Evolutionary conservation across 345 rosid genomes (phyloP).

Genomic region (Ceriops tagal): DNA sequence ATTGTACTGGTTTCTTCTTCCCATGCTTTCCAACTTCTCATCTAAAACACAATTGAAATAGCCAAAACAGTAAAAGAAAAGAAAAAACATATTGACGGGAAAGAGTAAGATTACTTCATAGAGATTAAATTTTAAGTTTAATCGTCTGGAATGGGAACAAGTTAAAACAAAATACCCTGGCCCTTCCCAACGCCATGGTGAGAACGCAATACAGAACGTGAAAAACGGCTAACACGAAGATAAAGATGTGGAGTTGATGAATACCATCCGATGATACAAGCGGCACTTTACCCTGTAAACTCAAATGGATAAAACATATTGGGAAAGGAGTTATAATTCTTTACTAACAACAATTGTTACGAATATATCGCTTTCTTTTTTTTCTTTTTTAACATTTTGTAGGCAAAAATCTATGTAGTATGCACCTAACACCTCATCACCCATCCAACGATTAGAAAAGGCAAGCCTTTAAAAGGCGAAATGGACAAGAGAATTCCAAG

Average conservation of each 20-base stretch:
- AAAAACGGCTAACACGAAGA: conserved; percentile 38
- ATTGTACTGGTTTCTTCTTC: conserved; percentile 27
- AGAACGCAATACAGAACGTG: conserved; percentile 36
- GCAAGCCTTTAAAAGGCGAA: too few species aligned
- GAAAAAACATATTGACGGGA: too few species aligned
- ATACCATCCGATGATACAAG: conserved; percentile 34
- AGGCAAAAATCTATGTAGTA: too few species aligned
- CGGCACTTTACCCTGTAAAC: conserved; percentile 33
- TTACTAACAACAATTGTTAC: too few species aligned
- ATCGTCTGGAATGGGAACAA: background rate
- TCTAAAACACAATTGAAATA: conserved; percentile 1
- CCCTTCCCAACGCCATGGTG: conserved; percentile 37
- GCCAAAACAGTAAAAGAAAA: too few species aligned
- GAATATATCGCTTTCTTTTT: too few species aligned
- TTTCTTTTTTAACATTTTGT: too few species aligned
- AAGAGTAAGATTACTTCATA: too few species aligned
- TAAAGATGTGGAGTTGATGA: conserved; percentile 43
- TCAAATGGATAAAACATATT: background rate
- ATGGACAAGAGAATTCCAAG: too few species aligned
- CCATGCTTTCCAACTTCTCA: conserved; percentile 33
- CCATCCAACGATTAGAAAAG: too few species aligned
- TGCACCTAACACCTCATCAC: too few species aligned
- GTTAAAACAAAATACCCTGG: conserved; percentile 18
- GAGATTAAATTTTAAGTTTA: background rate
- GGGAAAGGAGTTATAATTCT: too few species aligned